Conservation (phyloP, 768 basidiomycete genomes). For the Boletus pseudo-olivaceus region DNA sequence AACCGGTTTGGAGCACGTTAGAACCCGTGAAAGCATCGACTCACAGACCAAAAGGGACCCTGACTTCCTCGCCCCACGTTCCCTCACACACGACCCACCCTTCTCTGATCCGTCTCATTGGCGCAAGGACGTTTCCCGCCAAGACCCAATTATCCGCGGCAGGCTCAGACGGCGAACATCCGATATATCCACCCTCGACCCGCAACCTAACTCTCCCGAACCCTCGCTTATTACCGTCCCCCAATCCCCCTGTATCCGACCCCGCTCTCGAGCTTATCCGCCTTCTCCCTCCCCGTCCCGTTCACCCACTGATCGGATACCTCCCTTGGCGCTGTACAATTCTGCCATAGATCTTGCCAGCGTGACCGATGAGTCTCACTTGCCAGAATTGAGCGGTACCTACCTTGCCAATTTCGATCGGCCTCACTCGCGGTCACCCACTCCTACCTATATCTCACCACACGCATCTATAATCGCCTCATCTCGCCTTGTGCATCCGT, state of each 20-base stretch:
- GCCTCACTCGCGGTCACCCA: slow-evolving; percentile 35
- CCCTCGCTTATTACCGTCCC: slow-evolving; percentile 26
- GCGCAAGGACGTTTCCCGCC: slow-evolving; percentile 49
- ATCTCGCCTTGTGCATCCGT: slow-evolving; percentile 12
- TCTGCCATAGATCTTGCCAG: slow-evolving; percentile 6
- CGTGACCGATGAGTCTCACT: not conserved
- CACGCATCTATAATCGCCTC: slow-evolving; percentile 20
- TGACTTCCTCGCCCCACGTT: slow-evolving; percentile 25
- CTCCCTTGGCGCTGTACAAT: slow-evolving; percentile 28
- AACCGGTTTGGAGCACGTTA: slow-evolving; percentile 53
- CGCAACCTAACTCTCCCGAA: slow-evolving; percentile 28
- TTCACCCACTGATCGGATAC: slow-evolving; percentile 38
- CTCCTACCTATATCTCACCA: slow-evolving; percentile 35
- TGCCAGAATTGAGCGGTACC: not conserved
- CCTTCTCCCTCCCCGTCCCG: slow-evolving; percentile 50
- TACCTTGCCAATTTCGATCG: slow-evolving; percentile 7
- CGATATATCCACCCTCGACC: slow-evolving; percentile 37
- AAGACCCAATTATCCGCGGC: slow-evolving; percentile 49
- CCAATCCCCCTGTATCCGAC: slow-evolving; percentile 40
- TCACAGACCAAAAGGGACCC: slow-evolving; percentile 21
- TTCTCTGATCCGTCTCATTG: slow-evolving; percentile 51
- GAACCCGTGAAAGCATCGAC: slow-evolving; percentile 46
- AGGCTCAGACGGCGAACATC: slow-evolving; percentile 55
- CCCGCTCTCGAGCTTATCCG: slow-evolving; percentile 46
- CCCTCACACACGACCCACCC: slow-evolving; percentile 42